These are phyloP conservation scores for Metschnikowia lunata DNA, from an alignment of 805 yeast genomes.

Conservation along the genomic window DNA sequence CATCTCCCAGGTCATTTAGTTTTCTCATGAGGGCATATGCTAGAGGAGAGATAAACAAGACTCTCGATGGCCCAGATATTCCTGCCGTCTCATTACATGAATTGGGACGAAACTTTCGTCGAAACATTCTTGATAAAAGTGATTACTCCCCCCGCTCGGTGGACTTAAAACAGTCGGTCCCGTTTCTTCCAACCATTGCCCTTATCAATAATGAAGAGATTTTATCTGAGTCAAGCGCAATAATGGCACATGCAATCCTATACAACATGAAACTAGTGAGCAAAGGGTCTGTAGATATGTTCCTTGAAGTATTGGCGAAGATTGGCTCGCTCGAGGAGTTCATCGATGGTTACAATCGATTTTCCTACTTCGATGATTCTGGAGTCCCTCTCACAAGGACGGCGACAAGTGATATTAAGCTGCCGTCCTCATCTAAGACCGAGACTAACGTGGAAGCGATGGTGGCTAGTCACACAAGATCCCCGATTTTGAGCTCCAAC, in stretches of 20 bases:
- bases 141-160: slow-evolving; percentile 24
- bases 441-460: not conserved
- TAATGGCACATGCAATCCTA: slow-evolving; percentile 56
- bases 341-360: slow-evolving; percentile 26
- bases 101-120: slow-evolving; percentile 44
- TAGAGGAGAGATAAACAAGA: slow-evolving; percentile 23
- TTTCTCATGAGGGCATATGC: slow-evolving; percentile 49
- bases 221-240: slow-evolving; percentile 71
- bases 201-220: slow-evolving; percentile 41
- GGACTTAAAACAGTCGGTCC: slow-evolving; percentile 39
- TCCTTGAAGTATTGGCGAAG: slow-evolving; percentile 44
- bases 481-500: slow-evolving; percentile 18
- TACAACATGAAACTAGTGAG: slow-evolving; percentile 42
- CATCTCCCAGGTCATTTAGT: slow-evolving; percentile 39
- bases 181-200: slow-evolving; percentile 61
- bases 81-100: slow-evolving; percentile 36
- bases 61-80: slow-evolving; percentile 11
- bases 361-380: slow-evolving; percentile 26
- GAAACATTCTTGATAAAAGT: slow-evolving; percentile 41
- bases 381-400: slow-evolving; percentile 5
- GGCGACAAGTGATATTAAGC: not conserved
- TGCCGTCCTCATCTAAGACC: not conserved
- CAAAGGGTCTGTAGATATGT: slow-evolving; percentile 44
- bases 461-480: slow-evolving; percentile 12
- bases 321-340: slow-evolving; percentile 33